These are phyloP conservation scores for Neonectria hederae DNA, from an alignment of 2,329 filamentous ascomycete genomes.

Conservation along the genomic window DNA sequence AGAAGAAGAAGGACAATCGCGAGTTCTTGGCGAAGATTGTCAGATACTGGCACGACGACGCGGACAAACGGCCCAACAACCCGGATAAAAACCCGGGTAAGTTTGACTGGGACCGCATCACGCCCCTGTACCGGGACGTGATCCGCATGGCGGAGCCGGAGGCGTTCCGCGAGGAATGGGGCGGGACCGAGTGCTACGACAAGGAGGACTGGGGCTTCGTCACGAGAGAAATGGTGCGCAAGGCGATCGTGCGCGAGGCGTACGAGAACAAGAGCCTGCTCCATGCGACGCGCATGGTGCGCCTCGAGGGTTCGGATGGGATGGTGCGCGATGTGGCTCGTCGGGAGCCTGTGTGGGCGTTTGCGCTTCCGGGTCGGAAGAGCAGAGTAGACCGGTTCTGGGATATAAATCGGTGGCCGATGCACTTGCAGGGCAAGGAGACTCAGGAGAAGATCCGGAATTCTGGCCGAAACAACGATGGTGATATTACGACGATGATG, in stretches of 20 bases:
- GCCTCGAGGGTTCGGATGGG: slow-evolving; percentile 30
- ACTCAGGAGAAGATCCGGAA: slow-evolving; percentile 43
- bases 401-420: slow-evolving; percentile 59
- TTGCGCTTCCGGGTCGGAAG: slow-evolving; percentile 40
- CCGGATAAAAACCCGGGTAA: slow-evolving; percentile 18
- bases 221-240: slow-evolving; percentile 45
- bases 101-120: slow-evolving; percentile 16
- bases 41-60: slow-evolving; percentile 29
- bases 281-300: slow-evolving; percentile 49
- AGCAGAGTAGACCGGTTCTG: slow-evolving; percentile 49
- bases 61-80: slow-evolving; percentile 30
- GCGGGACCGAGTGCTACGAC: slow-evolving; percentile 17
- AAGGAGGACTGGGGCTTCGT: slow-evolving; percentile 22
- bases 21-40: slow-evolving; percentile 27
- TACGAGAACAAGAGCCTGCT: slow-evolving; percentile 54
- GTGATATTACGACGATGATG: background rate
- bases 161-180: slow-evolving; percentile 19
- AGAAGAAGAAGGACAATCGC: slow-evolving; percentile 20
- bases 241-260: slow-evolving; percentile 55
- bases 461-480: background rate
- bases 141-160: slow-evolving; percentile 46
- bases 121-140: slow-evolving; percentile 42
- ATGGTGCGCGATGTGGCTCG: slow-evolving; percentile 26
- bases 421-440: slow-evolving; percentile 49
- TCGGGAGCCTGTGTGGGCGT: slow-evolving; percentile 46